Evolutionary conservation across 139 green algal genomes (phyloP).

Genomic region (Picochlorum sp.): DNA sequence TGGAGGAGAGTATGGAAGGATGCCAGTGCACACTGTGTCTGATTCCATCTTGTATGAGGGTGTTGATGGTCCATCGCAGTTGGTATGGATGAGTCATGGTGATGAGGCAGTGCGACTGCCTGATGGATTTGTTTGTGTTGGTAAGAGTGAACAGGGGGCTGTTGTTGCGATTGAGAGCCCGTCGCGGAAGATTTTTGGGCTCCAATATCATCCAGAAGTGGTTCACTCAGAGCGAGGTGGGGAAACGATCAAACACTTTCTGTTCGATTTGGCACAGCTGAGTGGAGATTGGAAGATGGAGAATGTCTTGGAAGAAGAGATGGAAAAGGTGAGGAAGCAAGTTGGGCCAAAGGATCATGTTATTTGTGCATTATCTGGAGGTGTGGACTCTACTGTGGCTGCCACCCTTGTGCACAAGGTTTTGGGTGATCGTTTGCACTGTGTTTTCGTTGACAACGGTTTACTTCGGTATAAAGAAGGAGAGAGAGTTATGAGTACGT

Average conservation of each 20-base stretch:
- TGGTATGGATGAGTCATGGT: slow-evolving; percentile 98
- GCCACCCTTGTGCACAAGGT: slow-evolving; percentile 94
- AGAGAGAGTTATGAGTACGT: slow-evolving; percentile 92
- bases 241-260: slow-evolving; percentile 75
- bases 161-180: slow-evolving; percentile 91
- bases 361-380: slow-evolving; percentile 95
- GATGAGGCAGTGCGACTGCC: slow-evolving; percentile 85
- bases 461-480: slow-evolving; percentile 88
- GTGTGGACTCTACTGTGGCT: slow-evolving; percentile 94
- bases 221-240: slow-evolving; percentile 78
- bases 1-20: slow-evolving; percentile 95
- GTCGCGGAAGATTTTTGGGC: slow-evolving; percentile 69
- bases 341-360: slow-evolving; percentile 82
- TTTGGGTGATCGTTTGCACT: slow-evolving; percentile 95
- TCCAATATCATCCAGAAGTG: slow-evolving; percentile 98
- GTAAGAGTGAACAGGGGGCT: slow-evolving; percentile 74
- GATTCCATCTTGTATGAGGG: slow-evolving; percentile 60
- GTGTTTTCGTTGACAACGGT: slow-evolving; percentile 98
- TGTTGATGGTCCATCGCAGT: slow-evolving; percentile 37
- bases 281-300: slow-evolving; percentile 89
- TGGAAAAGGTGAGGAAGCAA: slow-evolving; percentile 56
- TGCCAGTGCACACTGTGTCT: slow-evolving; percentile 68
- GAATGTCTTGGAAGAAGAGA: slow-evolving; percentile 89
- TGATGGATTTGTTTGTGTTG: slow-evolving; percentile 73
- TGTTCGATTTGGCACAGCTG: slow-evolving; percentile 72